These are phyloP conservation scores for Komagataella mondaviorum DNA, from an alignment of 805 yeast species.

Conservation along the genomic window DNA sequence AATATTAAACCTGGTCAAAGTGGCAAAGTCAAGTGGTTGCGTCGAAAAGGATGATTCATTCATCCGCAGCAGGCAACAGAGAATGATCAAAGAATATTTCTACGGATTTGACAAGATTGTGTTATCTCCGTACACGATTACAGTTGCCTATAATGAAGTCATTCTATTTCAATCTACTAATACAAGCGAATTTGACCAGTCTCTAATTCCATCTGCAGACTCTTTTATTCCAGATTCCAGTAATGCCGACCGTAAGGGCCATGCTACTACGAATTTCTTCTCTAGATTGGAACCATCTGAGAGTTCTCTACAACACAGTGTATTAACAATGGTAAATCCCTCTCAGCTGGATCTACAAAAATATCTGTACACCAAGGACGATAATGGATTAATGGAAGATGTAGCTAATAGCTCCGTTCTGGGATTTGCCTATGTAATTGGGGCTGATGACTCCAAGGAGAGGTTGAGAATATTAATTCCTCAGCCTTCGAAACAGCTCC, in stretches of 20 bases:
- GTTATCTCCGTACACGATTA: constrained; percentile 78
- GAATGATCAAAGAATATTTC: constrained; percentile 74
- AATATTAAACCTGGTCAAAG: constrained; percentile 34
- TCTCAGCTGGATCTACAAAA: constrained; percentile 9
- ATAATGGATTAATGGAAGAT: constrained; percentile 29
- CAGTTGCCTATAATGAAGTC: constrained; percentile 50
- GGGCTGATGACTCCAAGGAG: constrained; percentile 53
- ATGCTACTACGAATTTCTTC: constrained; percentile 1
- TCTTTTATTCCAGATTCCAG: not conserved
- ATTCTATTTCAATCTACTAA: constrained; percentile 27
- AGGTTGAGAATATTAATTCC: constrained; percentile 69
- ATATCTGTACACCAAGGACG: constrained; percentile 21
- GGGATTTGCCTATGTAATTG: constrained; percentile 62
- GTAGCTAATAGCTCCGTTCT: constrained; percentile 46
- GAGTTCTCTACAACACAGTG: constrained; percentile 56
- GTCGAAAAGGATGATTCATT: constrained; percentile 62
- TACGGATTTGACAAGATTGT: constrained; percentile 60
- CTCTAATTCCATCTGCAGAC: constrained; percentile 4
- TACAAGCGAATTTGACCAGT: constrained; percentile 2
- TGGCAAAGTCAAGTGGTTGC: constrained; percentile 65
- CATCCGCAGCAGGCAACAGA: constrained; percentile 59
- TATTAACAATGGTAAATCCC: constrained; percentile 52
- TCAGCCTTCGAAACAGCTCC: constrained; percentile 68
- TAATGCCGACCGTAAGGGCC: constrained; percentile 3
- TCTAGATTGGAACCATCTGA: constrained; percentile 26